Conservation (phyloP, 1,284 basidiomycete species). For the Fereydounia khargensis region DNA sequence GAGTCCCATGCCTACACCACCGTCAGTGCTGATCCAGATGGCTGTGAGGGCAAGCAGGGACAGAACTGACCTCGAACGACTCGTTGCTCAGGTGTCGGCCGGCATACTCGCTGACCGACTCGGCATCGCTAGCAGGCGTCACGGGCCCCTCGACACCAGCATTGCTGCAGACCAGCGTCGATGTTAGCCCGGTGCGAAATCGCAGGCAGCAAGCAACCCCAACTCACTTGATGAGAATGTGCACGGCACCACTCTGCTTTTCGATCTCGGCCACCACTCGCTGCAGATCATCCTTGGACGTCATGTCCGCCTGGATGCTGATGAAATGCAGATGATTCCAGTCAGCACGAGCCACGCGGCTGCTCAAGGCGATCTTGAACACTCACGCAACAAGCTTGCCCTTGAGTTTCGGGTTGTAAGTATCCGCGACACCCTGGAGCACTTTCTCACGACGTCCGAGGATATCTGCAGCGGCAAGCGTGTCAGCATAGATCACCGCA, state of each 20-base stretch:
- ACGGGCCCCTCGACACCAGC: conserved; percentile 43
- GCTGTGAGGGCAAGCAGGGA: too few species aligned
- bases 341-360: not conserved
- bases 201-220: not conserved
- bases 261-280: conserved; percentile 14
- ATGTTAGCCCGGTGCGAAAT: too few species aligned
- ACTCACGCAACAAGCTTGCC: conserved; percentile 21
- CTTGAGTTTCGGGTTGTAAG: conserved; percentile 2
- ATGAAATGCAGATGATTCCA: not conserved
- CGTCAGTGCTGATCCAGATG: too few species aligned
- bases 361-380: not conserved
- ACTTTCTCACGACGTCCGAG: conserved; percentile 29
- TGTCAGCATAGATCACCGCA: too few species aligned
- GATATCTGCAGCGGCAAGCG: too few species aligned
- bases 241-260: conserved; percentile 8
- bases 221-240: conserved; percentile 42
- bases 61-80: conserved; percentile 5
- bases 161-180: conserved; percentile 29
- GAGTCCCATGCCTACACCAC: too few species aligned
- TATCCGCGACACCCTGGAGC: conserved; percentile 21
- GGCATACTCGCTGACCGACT: conserved; percentile 8
- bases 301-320: conserved; percentile 31
- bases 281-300: conserved; percentile 20
- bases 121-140: conserved; percentile 9
- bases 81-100: conserved; percentile 23